These are phyloP conservation scores for Annulohypoxylon stygium DNA, from an alignment of 495 filamentous ascomycete species.

Conservation along the genomic window DNA sequence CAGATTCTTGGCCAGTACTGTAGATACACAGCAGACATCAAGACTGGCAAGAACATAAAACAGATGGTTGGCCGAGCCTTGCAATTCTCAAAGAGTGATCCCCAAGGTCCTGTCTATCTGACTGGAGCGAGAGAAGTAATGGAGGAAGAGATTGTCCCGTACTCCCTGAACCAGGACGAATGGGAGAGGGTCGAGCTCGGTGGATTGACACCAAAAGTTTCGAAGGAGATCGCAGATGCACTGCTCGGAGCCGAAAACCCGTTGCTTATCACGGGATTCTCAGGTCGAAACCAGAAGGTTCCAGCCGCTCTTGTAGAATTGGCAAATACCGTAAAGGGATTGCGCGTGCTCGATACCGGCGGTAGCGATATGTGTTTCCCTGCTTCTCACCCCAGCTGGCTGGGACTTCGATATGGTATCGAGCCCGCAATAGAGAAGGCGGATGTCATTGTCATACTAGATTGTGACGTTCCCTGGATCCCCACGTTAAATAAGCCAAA, in stretches of 20 bases:
- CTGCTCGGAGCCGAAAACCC: constrained; percentile 81
- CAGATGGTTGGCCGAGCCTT: constrained; percentile 94
- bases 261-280: constrained; percentile 85
- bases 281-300: constrained; percentile 78
- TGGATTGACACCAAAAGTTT: constrained; percentile 75
- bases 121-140: constrained; percentile 88
- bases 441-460: constrained; percentile 86
- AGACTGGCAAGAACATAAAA: constrained; percentile 92
- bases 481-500: constrained; percentile 70
- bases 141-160: constrained; percentile 91
- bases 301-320: constrained; percentile 80
- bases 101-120: constrained; percentile 89
- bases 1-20: constrained; percentile 94
- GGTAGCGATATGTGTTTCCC: constrained; percentile 98
- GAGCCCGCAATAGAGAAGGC: constrained; percentile 81
- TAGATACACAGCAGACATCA: constrained; percentile 90
- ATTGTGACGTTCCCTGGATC: constrained; percentile 83
- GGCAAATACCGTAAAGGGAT: constrained; percentile 80
- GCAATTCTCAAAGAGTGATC: constrained; percentile 85
- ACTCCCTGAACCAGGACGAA: constrained; percentile 75
- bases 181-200: constrained; percentile 84
- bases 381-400: constrained; percentile 75
- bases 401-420: constrained; percentile 82
- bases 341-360: constrained; percentile 88
- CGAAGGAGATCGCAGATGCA: constrained; percentile 76